Conservation (phyloP, 2,329 filamentous ascomycete species). For the Macrophomina phaseolina region DNA sequence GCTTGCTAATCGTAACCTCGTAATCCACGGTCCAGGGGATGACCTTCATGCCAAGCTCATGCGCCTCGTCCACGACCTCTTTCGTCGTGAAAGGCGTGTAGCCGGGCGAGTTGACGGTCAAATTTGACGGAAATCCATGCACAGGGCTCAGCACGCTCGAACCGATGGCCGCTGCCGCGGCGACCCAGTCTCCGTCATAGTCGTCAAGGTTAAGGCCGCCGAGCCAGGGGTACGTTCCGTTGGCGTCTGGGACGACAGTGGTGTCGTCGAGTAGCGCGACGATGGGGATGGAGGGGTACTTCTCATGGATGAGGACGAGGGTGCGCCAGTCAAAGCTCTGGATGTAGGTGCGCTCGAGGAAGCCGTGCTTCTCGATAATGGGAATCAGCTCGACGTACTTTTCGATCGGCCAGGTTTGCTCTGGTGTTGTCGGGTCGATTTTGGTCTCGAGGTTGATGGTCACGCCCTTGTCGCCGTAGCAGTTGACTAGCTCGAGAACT, state of each 20-base stretch:
- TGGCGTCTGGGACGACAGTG: conserved; percentile 29
- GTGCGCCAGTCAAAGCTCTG: conserved; percentile 37
- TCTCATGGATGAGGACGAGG: conserved; percentile 32
- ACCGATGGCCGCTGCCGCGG: conserved; percentile 33
- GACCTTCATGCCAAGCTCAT: conserved; percentile 33
- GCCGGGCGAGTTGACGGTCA: conserved; percentile 32
- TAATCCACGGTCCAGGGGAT: conserved; percentile 36
- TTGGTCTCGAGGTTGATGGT: conserved; percentile 37
- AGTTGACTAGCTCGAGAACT: conserved; percentile 34
- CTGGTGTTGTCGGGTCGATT: conserved; percentile 32
- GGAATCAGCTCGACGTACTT: conserved; percentile 34
- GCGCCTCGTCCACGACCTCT: conserved; percentile 33
- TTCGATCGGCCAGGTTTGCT: conserved; percentile 32
- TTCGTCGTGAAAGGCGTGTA: conserved; percentile 33
- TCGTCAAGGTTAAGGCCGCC: conserved; percentile 34
- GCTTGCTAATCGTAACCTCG: conserved; percentile 33
- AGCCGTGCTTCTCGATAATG: conserved; percentile 30
- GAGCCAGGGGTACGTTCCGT: conserved; percentile 33
- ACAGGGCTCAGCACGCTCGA: conserved; percentile 30
- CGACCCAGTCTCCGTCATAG: conserved; percentile 34
- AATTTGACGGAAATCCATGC: conserved; percentile 28
- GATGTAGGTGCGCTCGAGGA: conserved; percentile 32
- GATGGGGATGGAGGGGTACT: conserved; percentile 30
- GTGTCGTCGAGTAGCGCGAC: conserved; percentile 33
- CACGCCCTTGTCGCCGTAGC: conserved; percentile 33